Evolutionary conservation across 306 rosid species (phyloP).

Genomic region (Sechiopsis laciniata): DNA sequence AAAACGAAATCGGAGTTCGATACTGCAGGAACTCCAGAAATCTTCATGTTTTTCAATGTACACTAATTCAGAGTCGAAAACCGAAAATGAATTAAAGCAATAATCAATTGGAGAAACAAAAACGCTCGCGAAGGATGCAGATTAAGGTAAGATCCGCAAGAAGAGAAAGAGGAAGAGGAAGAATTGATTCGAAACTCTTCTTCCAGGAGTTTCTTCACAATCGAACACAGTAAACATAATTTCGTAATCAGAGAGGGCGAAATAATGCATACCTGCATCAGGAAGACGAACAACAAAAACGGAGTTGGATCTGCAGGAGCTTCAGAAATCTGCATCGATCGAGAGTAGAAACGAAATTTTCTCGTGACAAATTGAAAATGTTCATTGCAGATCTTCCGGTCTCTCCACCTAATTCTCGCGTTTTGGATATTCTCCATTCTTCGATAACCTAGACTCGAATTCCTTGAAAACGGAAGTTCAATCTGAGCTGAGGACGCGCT

Average conservation of each 20-base stretch:
- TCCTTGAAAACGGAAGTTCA: neutral
- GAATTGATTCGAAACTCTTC: too few relatives aligned
- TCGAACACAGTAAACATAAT: neutral
- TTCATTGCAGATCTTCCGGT: neutral
- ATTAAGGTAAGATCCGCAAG: neutral
- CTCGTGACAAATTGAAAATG: too few relatives aligned
- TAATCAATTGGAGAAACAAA: neutral
- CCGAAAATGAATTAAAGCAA: neutral
- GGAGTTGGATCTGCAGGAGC: neutral
- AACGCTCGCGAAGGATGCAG: neutral
- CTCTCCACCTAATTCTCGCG: too few relatives aligned
- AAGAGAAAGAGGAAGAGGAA: too few relatives aligned
- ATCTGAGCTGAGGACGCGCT: neutral
- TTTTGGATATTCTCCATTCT: neutral
- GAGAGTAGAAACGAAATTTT: neutral
- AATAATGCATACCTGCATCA: neutral
- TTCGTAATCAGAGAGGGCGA: neutral
- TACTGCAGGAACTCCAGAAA: neutral
- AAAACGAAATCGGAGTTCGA: neutral
- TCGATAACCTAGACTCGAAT: neutral
- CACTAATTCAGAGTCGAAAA: neutral
- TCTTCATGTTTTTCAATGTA: too few relatives aligned
- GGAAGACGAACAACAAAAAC: conserved; percentile 1
- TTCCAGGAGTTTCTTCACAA: neutral
- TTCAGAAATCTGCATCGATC: neutral